Base-by-base conservation (phyloP, 2,329 filamentous ascomycete genomes). In the Sporothrix curviconia region DNA sequence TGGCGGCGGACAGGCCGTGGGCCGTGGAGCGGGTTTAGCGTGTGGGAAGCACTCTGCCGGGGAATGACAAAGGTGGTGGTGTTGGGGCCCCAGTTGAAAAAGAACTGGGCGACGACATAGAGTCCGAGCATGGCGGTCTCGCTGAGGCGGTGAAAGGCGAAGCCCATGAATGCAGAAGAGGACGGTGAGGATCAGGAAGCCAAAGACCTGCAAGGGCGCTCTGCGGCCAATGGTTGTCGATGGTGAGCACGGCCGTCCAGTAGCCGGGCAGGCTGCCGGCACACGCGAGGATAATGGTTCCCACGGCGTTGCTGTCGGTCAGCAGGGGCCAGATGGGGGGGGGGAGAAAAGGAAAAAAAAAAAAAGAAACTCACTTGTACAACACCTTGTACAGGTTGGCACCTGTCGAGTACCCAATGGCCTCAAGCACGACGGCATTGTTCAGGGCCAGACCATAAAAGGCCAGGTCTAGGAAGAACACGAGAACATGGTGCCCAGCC, bases 251-350 rank as follows among this genome's bases (percentile, higher is more conserved):
- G 1, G 87, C 87, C 9, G 86, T 79, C 87, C 87, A 91, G 73
- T 92, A 92, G 12, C 89, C 89, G 0, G 89, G 89, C 4, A 92
- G 82, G 14, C 87, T 84, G 37, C 89, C 89, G 6, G 89, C 89
- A 64, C 86, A 89, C 59, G 88, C 81, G 30, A 92, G 72, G 60
- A 92, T 89, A 57, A 92, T 79, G 69, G 89, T 89, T 7, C 89
- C 89, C 1, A 90, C 78, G 8, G 89, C 86, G 56, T 84, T 85
- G 68, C 61, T 62, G 32, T 2, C 8, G 24, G 50, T 52, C n/a
- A 40, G 50, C 8, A 15, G 43, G 17, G 11, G 30, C 8, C 3
- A 44, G 17, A 8, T 15, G 8, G 9, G 44, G 14, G 19, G 17
- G 32, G 30, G 17, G 19, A 7, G 14, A 14, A n/a, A 24, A 40